A percentile compares a stretch with the other conserved stretches of the same genome.
Conservation (phyloP, 1,284 basidiomycete species). For the Vanrija sp. region DNA sequence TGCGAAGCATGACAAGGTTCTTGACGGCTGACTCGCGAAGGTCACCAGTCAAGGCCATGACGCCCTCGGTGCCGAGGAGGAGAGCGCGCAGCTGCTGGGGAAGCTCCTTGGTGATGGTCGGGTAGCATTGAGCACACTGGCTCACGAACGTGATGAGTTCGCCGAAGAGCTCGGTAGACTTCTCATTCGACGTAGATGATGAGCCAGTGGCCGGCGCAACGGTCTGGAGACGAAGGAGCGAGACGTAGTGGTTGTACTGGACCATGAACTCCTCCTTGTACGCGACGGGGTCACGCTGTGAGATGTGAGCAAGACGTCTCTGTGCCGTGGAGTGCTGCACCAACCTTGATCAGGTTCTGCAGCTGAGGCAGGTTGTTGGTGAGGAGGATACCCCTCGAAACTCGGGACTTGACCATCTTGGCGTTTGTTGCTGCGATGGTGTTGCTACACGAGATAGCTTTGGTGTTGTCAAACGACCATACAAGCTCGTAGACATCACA, state of each 20-base stretch:
- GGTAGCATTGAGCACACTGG: slow-evolving; percentile 84
- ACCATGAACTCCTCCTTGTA: slow-evolving; percentile 98
- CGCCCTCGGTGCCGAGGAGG: slow-evolving; percentile 54
- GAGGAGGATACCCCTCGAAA: slow-evolving; percentile 49
- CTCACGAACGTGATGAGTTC: slow-evolving; percentile 72
- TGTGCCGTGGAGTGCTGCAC: neutral
- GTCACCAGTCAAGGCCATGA: slow-evolving; percentile 46
- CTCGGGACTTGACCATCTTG: slow-evolving; percentile 41
- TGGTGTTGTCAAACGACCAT: too few relatives aligned
- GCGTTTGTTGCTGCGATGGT: neutral
- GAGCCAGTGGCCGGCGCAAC: slow-evolving; percentile 29
- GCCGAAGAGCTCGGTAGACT: slow-evolving; percentile 73
- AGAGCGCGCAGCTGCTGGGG: slow-evolving; percentile 71
- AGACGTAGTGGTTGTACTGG: slow-evolving; percentile 96
- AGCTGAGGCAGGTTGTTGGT: slow-evolving; percentile 61
- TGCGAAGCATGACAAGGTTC: slow-evolving; percentile 86
- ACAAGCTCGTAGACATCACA: too few relatives aligned
- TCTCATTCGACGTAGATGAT: slow-evolving; percentile 45
- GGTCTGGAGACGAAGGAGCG: slow-evolving; percentile 67
- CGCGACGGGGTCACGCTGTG: slow-evolving; percentile 69
- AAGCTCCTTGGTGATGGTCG: slow-evolving; percentile 75
- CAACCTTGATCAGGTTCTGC: slow-evolving; percentile 86
- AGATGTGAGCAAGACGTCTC: slow-evolving; percentile 35
- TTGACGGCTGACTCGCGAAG: slow-evolving; percentile 77
- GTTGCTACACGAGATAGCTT: neutral